phyloP scores from a whole-genome alignment of 352 stramenopile genomes.

The Phytopythium kandeliae region DNA sequence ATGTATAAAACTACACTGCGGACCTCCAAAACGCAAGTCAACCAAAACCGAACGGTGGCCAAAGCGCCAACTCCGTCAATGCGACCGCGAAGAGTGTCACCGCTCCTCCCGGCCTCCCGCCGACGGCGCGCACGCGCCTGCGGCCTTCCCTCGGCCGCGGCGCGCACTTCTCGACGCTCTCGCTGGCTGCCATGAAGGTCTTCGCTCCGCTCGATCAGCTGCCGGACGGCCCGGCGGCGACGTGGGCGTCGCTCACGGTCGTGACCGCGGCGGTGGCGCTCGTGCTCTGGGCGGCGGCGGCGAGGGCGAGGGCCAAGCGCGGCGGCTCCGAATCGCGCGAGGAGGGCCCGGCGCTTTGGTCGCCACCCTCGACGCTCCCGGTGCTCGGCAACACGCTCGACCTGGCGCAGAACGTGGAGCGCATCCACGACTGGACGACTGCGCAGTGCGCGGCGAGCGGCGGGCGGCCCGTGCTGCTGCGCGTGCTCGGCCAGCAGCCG shows the following conservation, averaged over 20 bases:
- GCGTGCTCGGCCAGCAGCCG: background rate
- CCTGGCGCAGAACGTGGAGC: slow-evolving; percentile 7
- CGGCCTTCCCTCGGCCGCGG: background rate
- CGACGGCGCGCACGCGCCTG: background rate
- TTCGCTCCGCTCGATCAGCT: background rate
- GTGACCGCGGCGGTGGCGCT: background rate
- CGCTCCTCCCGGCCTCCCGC: background rate
- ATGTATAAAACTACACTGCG: too few species aligned
- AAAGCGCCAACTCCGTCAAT: too few species aligned
- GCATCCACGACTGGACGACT: slow-evolving; percentile 10
- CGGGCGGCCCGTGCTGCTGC: background rate
- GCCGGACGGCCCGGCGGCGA: background rate
- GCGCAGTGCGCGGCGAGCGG: slow-evolving; percentile 1
- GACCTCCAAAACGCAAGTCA: too few species aligned
- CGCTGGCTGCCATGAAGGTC: background rate
- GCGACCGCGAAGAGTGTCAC: background rate
- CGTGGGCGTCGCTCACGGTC: background rate
- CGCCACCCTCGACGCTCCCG: slow-evolving; percentile 12
- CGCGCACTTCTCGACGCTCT: background rate
- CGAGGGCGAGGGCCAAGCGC: too few species aligned
- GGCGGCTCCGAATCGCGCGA: too few species aligned
- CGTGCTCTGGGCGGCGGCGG: background rate
- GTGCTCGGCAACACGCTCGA: slow-evolving; percentile 19
- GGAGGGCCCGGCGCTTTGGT: background rate
- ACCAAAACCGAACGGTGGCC: too few species aligned